Evolutionary conservation across 495 filamentous ascomycete genomes (phyloP).

Genomic region (Penicillium maclennaniae): DNA sequence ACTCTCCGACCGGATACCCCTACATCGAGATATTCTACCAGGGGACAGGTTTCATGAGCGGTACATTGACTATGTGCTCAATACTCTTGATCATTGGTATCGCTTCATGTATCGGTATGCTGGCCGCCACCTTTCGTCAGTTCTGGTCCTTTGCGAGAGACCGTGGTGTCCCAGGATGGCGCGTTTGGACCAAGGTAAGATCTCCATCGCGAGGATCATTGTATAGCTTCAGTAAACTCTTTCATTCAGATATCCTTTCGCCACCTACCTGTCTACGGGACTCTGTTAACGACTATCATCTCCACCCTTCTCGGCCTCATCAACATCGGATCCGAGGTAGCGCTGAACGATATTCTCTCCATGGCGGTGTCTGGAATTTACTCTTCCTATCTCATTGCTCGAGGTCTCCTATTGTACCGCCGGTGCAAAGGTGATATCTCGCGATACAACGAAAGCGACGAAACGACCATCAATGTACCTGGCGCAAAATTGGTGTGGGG

Average conservation of each 20-base stretch:
- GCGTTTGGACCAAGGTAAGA: slow-evolving; percentile 38
- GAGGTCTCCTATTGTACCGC: neutral
- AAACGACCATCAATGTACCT: slow-evolving; percentile 4
- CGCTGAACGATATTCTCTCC: slow-evolving; percentile 42
- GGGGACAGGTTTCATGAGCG: slow-evolving; percentile 36
- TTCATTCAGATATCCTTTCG: slow-evolving; percentile 7
- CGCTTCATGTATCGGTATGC: slow-evolving; percentile 38
- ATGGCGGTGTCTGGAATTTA: slow-evolving; percentile 37
- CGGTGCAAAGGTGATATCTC: neutral
- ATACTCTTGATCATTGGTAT: slow-evolving; percentile 34
- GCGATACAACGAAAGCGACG: neutral
- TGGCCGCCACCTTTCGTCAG: slow-evolving; percentile 50
- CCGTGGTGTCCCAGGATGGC: slow-evolving; percentile 50
- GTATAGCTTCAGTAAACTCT: neutral
- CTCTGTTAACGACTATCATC: slow-evolving; percentile 29
- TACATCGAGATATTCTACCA: slow-evolving; percentile 49
- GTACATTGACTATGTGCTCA: slow-evolving; percentile 29
- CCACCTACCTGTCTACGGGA: slow-evolving; percentile 19
- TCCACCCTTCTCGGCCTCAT: slow-evolving; percentile 37
- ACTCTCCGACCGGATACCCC: slow-evolving; percentile 38
- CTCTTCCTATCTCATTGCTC: slow-evolving; percentile 31
- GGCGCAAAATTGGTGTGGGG: slow-evolving; percentile 41
- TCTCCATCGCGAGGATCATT: neutral
- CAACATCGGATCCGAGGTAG: slow-evolving; percentile 39
- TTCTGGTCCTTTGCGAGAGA: slow-evolving; percentile 59